phyloP scores from a whole-genome alignment of 495 filamentous ascomycete genomes.

The Venustampulla echinocandica region DNA sequence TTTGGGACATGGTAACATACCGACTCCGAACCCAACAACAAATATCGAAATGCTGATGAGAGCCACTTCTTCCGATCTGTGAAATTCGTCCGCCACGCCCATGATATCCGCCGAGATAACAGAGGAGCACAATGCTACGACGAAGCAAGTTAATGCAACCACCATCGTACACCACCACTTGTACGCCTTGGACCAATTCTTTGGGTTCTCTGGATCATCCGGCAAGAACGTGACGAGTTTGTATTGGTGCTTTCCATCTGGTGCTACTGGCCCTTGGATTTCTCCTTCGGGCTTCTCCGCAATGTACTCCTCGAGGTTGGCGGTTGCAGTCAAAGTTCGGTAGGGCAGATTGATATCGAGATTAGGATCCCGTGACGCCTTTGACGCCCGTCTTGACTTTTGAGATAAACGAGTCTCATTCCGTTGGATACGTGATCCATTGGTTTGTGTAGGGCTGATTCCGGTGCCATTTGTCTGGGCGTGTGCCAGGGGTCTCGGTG shows the following conservation, averaged over 20 bases:
- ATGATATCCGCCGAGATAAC: constrained; percentile 61
- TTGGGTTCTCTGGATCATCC: constrained; percentile 57
- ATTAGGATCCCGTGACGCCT: constrained; percentile 20
- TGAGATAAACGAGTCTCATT: constrained; percentile 10
- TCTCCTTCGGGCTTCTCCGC: constrained; percentile 49
- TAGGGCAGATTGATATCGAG: constrained; percentile 49
- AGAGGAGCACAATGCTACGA: constrained; percentile 53
- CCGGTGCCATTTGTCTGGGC: constrained; percentile 6
- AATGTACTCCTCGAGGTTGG: constrained; percentile 56
- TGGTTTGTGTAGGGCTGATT: constrained; percentile 1
- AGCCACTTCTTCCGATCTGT: constrained; percentile 56
- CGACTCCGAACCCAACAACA: constrained; percentile 71
- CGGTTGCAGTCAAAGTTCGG: constrained; percentile 49
- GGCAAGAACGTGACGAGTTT: constrained; percentile 66
- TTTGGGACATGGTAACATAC: constrained; percentile 27
- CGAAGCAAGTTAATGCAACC: constrained; percentile 55
- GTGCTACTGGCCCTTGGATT: constrained; percentile 49
- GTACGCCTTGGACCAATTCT: constrained; percentile 56
- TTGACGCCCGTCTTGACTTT: constrained; percentile 18
- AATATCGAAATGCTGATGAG: constrained; percentile 63
- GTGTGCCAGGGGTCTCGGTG: constrained; percentile 2
- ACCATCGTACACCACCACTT: constrained; percentile 65
- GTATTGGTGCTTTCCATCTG: constrained; percentile 47
- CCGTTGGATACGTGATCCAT: neutral
- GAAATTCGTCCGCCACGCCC: constrained; percentile 50